Percentiles rank a stretch among this genome's conserved stretches.
Evolutionary conservation across 139 green algal genomes (phyloP).

Genomic region (Raphidocelis subcapitata): DNA sequence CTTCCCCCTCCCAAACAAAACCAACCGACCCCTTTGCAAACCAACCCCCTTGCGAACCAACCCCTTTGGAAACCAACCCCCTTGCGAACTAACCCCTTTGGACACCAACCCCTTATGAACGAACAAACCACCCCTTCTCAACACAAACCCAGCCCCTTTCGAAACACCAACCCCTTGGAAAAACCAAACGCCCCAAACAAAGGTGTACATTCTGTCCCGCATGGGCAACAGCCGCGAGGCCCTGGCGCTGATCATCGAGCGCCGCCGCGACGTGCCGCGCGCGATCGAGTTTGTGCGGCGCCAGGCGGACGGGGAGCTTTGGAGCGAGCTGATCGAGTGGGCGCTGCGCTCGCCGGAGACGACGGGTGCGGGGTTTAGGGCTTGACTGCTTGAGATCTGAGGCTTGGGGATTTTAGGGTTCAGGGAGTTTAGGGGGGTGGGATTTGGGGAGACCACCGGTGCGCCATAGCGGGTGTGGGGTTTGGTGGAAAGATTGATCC

Average conservation of each 20-base stretch:
- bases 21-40: too few species aligned
- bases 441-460: not conserved
- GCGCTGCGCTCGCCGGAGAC: constrained; percentile 65
- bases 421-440: not conserved
- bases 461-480: not conserved
- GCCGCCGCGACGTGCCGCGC: constrained; percentile 81
- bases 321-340: constrained; percentile 87
- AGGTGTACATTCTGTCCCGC: constrained; percentile 86
- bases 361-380: constrained; percentile 51
- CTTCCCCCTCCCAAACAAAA: too few species aligned
- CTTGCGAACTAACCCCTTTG: too few species aligned
- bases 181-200: too few species aligned
- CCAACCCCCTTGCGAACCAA: too few species aligned
- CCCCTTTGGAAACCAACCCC: too few species aligned
- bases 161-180: too few species aligned
- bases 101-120: too few species aligned
- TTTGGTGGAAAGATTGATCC: too few species aligned
- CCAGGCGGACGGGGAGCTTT: constrained; percentile 90
- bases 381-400: not conserved
- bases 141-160: too few species aligned
- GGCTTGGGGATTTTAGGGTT: not conserved
- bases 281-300: constrained; percentile 91
- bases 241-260: constrained; percentile 88
- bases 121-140: too few species aligned
- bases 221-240: constrained; percentile 82